Conservation (phyloP, 2,329 filamentous ascomycete species). For the Fusarium succisae region DNA sequence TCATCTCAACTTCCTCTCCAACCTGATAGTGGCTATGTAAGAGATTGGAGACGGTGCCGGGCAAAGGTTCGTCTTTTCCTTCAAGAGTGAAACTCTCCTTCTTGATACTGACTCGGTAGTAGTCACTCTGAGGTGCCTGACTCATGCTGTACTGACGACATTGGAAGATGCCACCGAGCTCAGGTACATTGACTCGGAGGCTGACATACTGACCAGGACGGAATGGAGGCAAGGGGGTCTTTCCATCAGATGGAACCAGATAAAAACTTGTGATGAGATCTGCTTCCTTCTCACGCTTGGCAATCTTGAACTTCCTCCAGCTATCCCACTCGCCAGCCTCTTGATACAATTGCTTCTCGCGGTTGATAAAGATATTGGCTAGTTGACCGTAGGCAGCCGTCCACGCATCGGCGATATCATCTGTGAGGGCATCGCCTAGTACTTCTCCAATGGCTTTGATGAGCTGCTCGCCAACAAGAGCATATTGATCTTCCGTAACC, state of each 20-base stretch:
- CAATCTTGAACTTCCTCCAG: slow-evolving; percentile 72
- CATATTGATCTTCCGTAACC: slow-evolving; percentile 1
- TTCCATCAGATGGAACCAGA: slow-evolving; percentile 65
- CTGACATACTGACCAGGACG: neutral
- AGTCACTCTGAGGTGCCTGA: slow-evolving; percentile 64
- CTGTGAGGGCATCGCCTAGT: slow-evolving; percentile 69
- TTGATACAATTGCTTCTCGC: slow-evolving; percentile 68
- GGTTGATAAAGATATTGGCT: slow-evolving; percentile 61
- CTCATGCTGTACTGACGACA: slow-evolving; percentile 75
- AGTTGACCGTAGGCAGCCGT: neutral
- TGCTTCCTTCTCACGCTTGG: slow-evolving; percentile 68
- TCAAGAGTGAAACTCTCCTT: neutral
- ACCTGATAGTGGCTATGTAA: slow-evolving; percentile 1
- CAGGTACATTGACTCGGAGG: slow-evolving; percentile 59
- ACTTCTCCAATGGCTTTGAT: slow-evolving; percentile 71
- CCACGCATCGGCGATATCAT: slow-evolving; percentile 26
- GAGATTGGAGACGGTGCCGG: slow-evolving; percentile 2
- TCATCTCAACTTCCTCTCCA: slow-evolving; percentile 2
- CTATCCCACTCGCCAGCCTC: slow-evolving; percentile 64
- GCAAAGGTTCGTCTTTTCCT: neutral
- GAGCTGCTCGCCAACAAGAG: slow-evolving; percentile 52
- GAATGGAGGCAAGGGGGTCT: slow-evolving; percentile 59
- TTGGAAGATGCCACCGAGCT: slow-evolving; percentile 62
- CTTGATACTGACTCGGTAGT: slow-evolving; percentile 75
- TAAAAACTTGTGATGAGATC: slow-evolving; percentile 75